Base-by-base conservation (phyloP, 257 asterid species). In the Salvia rosmarinus region DNA sequence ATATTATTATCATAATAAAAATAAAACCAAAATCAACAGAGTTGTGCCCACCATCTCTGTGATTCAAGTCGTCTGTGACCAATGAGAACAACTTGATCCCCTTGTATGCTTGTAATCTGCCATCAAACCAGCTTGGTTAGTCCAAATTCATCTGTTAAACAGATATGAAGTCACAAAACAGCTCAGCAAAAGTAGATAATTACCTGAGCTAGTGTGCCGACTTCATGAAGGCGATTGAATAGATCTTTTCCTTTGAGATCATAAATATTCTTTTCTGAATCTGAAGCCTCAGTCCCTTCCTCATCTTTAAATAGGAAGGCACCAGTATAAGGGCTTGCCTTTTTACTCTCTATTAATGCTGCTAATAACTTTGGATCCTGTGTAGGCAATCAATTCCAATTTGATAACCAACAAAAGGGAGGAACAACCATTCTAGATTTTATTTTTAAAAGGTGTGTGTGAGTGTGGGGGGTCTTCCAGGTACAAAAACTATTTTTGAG, bases 181-280 rank as follows among this genome's bases (percentile, higher is more conserved):
- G 65, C 69, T 77, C 44, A 72, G 75, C 61, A 74, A 70, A 7
- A 68, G 58, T 73, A 56, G 30, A 43, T 35, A 35, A 52, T 84
- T 78, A 95, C 98, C 99, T 95, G 98, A 63, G 96, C 98, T 46
- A 95, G 87, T 51, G 96, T 92, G 59, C 99, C 99, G 76, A 95
- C 95, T 64, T 84, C 96, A 79, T 90, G 98, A 79, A 95, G 96
- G 70, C 97, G 96, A 69, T 81, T 73, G 16, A 89, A 80, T 79
- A 95, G 80, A 21, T 90, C 96, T 82, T 90, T 90, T 70, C 99
- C 99, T 79, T 90, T 89, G 64, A 95, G 95, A 52, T 95, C 94
- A 60, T 75, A 69, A 23, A 85, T 77, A 75, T 80, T 82, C 79
- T 87, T 91, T 70, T 88, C 96, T 16, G 84, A 25, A 37, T 95